Conservation (phyloP, 768 basidiomycete species). For the Hericium erinaceus region DNA sequence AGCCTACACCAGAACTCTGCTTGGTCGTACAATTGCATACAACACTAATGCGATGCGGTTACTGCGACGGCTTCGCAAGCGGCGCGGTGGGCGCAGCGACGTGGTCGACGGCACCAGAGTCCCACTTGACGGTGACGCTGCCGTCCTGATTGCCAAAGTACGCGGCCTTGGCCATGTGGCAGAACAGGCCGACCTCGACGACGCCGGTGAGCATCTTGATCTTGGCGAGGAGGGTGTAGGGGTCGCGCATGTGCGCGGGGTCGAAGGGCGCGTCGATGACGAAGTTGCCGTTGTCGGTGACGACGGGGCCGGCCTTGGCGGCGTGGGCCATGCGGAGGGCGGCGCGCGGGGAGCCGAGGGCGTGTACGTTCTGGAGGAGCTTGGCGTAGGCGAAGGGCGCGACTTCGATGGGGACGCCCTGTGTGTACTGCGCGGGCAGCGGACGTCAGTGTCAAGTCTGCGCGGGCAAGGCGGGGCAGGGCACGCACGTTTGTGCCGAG, state of each 20-base stretch:
- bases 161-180: constrained; percentile 86
- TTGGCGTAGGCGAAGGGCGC: constrained; percentile 93
- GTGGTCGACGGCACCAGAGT: background rate
- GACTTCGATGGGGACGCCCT: constrained; percentile 94
- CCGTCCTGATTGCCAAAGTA: constrained; percentile 85
- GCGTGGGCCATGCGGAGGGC: constrained; percentile 81
- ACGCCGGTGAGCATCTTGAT: constrained; percentile 97
- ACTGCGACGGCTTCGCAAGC: constrained; percentile 39
- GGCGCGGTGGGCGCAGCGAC: background rate
- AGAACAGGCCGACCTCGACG: constrained; percentile 98
- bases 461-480: constrained; percentile 2
- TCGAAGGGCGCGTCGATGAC: constrained; percentile 93
- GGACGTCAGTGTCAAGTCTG: background rate
- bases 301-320: constrained; percentile 90
- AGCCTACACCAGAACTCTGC: no score
- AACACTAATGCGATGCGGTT: no score
- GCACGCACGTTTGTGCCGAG: constrained; percentile 73
- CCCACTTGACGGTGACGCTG: constrained; percentile 5
- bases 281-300: constrained; percentile 96
- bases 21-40: no score
- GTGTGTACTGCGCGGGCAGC: constrained; percentile 53
- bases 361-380: constrained; percentile 64
- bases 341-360: constrained; percentile 58
- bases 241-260: constrained; percentile 55
- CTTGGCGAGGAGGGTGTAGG: constrained; percentile 52